These are phyloP conservation scores for Triangularia setosa DNA, from an alignment of 2,329 filamentous ascomycete genomes.

Conservation along the genomic window DNA sequence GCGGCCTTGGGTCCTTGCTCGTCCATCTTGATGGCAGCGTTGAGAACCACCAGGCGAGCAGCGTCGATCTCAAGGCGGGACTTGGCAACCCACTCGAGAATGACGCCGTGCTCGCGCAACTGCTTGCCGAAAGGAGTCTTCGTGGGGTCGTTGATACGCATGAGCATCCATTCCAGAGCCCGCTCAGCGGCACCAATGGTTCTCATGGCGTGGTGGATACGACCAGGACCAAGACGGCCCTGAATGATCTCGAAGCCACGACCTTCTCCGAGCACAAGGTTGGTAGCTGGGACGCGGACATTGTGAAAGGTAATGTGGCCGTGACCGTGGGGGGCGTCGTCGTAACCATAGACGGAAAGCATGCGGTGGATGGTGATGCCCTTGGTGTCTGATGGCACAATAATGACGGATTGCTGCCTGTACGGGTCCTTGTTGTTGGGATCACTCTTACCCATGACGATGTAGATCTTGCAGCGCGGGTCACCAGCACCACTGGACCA, in stretches of 20 bases:
- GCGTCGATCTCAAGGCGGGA: constrained; percentile 93
- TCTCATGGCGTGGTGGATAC: constrained; percentile 98
- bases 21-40: constrained; percentile 95
- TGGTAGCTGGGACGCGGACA: constrained; percentile 78
- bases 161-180: constrained; percentile 91
- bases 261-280: constrained; percentile 88
- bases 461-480: constrained; percentile 85
- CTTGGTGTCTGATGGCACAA: constrained; percentile 75
- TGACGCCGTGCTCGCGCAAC: constrained; percentile 84
- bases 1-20: constrained; percentile 82
- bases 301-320: constrained; percentile 87
- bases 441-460: constrained; percentile 94
- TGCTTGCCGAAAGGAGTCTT: constrained; percentile 91
- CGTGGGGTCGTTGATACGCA: constrained; percentile 83
- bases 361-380: constrained; percentile 93
- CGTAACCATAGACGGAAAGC: constrained; percentile 91
- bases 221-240: constrained; percentile 88
- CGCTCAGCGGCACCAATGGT: constrained; percentile 87
- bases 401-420: constrained; percentile 86
- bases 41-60: constrained; percentile 83
- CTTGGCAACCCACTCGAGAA: constrained; percentile 90
- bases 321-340: constrained; percentile 97
- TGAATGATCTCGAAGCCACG: constrained; percentile 98
- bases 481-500: constrained; percentile 97
- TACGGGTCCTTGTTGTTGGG: constrained; percentile 71